Evolutionary conservation across 257 asterid species (phyloP).

Genomic region (Echium plantagineum): DNA sequence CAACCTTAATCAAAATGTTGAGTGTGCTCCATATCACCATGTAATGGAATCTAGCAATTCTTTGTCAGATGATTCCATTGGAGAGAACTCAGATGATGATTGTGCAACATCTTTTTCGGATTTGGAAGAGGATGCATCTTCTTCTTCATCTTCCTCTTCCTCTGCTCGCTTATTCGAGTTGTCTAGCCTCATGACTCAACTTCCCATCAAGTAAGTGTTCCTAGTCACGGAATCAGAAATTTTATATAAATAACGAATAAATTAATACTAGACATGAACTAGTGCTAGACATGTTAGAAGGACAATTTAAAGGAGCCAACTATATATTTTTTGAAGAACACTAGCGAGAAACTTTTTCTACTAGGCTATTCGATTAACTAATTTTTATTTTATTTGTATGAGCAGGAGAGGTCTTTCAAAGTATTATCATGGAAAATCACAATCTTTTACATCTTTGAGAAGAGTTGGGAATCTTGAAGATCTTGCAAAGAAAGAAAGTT

Average conservation of each 20-base stretch:
- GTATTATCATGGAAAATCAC: conserved; percentile 45
- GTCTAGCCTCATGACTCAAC: conserved; percentile 43
- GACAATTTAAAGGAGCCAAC: too few relatives aligned
- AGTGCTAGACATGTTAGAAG: too few relatives aligned
- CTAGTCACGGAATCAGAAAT: too few relatives aligned
- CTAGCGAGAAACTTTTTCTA: too few relatives aligned
- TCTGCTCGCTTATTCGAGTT: conserved; percentile 33
- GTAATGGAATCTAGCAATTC: conserved; percentile 11
- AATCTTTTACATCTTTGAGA: conserved; percentile 35
- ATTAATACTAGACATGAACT: too few relatives aligned
- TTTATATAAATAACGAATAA: too few relatives aligned
- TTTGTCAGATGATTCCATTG: conserved; percentile 9
- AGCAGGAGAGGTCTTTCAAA: conserved; percentile 57
- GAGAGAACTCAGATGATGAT: conserved; percentile 14
- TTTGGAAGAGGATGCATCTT: conserved; percentile 30
- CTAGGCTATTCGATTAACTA: too few relatives aligned
- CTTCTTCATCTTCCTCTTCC: conserved; percentile 21
- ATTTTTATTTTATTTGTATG: too few relatives aligned
- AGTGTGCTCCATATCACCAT: conserved; percentile 10
- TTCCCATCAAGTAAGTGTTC: conserved; percentile 51
- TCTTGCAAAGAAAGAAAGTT: conserved; percentile 39
- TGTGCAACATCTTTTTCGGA: conserved; percentile 21
- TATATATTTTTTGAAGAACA: too few relatives aligned
- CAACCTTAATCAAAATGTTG: conserved; percentile 11
- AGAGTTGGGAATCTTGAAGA: conserved; percentile 41